A percentile compares a stretch with the other conserved stretches of the same genome.
Evolutionary conservation across 306 rosid species (phyloP).

Genomic region (Dryas alaskensis): DNA sequence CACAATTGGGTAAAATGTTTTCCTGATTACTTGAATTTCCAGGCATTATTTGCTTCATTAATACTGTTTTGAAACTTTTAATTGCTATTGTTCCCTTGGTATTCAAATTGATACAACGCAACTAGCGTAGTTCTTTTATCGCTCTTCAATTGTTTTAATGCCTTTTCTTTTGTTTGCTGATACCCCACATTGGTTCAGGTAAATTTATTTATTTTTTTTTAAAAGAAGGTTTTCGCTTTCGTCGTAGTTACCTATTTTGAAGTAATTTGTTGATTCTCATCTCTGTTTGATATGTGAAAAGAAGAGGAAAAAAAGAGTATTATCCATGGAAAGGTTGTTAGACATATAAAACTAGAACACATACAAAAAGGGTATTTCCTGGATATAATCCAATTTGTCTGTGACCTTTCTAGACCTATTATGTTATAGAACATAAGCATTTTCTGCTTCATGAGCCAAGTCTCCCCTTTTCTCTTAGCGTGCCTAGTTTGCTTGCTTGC

Average conservation of each 20-base stretch:
- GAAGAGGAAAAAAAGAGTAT: not conserved
- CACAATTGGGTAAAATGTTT: slow-evolving; percentile 11
- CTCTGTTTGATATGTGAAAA: not conserved
- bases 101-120: not conserved
- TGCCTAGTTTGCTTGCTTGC: no score
- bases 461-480: no score
- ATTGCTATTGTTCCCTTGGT: not conserved
- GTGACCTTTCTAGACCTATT: no score
- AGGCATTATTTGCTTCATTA: not conserved
- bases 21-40: not conserved
- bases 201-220: no score
- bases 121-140: not conserved
- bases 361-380: no score
- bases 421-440: no score
- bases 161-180: not conserved
- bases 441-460: no score
- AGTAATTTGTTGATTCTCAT: not conserved
- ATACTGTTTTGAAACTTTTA: not conserved
- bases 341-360: no score
- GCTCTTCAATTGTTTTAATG: not conserved
- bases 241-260: no score
- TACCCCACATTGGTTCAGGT: not conserved
- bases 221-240: no score
- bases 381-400: no score
- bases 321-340: no score